Evolutionary conservation across 176 grass and related monocot species (phyloP).

Genomic region (Bromus sterilis): DNA sequence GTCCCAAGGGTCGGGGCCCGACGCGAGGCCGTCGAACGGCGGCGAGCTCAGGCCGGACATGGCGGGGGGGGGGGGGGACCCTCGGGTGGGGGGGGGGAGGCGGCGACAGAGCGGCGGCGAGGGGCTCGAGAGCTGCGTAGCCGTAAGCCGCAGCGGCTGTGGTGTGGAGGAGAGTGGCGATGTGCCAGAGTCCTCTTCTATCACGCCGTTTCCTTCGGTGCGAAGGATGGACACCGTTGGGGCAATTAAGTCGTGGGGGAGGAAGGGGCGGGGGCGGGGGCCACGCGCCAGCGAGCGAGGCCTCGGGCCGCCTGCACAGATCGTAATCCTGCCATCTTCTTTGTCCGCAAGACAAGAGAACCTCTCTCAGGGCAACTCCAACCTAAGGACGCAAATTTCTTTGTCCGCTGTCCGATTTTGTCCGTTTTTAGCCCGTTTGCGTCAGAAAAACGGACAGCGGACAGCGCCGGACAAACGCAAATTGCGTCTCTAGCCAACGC

Average conservation of each 20-base stretch:
- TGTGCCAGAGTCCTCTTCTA: slow-evolving; percentile 10
- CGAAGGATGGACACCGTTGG: slow-evolving; percentile 19
- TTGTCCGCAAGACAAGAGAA: slow-evolving; percentile 7
- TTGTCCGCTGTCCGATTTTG: too few species aligned
- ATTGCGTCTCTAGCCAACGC: too few species aligned
- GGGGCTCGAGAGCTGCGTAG: slow-evolving; percentile 36
- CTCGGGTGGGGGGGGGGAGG: slow-evolving; percentile 7
- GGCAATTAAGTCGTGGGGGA: background rate
- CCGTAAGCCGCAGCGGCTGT: slow-evolving; percentile 68
- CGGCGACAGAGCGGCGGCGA: background rate
- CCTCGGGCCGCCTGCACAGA: background rate
- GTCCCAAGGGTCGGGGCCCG: slow-evolving; percentile 29
- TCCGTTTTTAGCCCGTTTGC: too few species aligned
- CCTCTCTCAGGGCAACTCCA: too few species aligned
- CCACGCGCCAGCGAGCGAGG: background rate
- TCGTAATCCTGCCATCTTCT: slow-evolving; percentile 6
- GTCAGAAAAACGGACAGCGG: too few species aligned
- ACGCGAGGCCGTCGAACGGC: slow-evolving; percentile 7
- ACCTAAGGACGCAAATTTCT: too few species aligned
- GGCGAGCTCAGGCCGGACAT: slow-evolving; percentile 28
- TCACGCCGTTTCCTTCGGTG: slow-evolving; percentile 32
- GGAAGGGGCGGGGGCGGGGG: too few species aligned
- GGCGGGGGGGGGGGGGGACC: slow-evolving; percentile 35
- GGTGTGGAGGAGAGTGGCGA: background rate
- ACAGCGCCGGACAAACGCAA: too few species aligned